Evolutionary conservation across 495 filamentous ascomycete species (phyloP).

Genomic region (Pyrenula aspistea): DNA sequence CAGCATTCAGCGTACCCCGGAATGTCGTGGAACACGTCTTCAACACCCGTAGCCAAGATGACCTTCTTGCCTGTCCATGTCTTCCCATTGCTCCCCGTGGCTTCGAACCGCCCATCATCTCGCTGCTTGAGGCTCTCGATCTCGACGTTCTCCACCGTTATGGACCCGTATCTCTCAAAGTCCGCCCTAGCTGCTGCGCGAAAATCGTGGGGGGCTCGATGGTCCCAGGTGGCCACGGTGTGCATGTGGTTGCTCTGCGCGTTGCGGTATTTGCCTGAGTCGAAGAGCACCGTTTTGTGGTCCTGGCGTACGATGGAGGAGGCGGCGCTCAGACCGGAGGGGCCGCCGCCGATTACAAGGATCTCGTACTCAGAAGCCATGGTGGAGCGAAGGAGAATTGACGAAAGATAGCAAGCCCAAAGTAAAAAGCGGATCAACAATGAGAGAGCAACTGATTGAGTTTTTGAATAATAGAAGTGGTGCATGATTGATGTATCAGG

Average conservation of each 20-base stretch:
- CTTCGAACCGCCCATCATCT: conserved; percentile 18
- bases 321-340: conserved; percentile 40
- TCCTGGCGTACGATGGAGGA: conserved; percentile 32
- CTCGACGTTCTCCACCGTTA: conserved; percentile 22
- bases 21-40: conserved; percentile 22
- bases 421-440: no score
- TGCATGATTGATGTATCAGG: no score
- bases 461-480: no score
- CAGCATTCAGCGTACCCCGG: conserved; percentile 21
- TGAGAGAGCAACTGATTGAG: no score
- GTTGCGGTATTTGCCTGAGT: conserved; percentile 39
- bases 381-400: no score
- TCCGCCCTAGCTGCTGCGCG: conserved; percentile 23
- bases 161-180: conserved; percentile 32
- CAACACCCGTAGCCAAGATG: conserved; percentile 33
- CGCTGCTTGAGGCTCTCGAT: conserved; percentile 14
- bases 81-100: conserved; percentile 15
- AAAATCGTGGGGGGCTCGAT: conserved; percentile 24
- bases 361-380: no score
- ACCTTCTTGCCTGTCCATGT: conserved; percentile 32
- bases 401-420: no score
- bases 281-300: conserved; percentile 35
- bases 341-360: conserved; percentile 47
- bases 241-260: conserved; percentile 32
- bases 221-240: conserved; percentile 35